Percentiles rank a stretch among this genome's conserved stretches.
phyloP scores from a whole-genome alignment of 345 rosid genomes.

The Eucalyptus grandis region DNA sequence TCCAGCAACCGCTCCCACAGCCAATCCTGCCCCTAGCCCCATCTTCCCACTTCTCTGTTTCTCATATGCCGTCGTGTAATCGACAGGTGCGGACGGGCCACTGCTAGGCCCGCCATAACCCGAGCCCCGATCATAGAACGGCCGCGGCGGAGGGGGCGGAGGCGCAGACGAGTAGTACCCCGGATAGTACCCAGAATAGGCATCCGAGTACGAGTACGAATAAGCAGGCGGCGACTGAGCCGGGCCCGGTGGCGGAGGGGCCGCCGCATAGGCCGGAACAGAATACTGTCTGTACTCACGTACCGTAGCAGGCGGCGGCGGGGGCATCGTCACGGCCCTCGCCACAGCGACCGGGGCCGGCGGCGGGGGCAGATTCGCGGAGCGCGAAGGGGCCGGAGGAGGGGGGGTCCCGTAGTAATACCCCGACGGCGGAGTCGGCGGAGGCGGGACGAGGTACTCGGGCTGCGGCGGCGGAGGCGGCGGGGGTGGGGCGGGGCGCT shows the following conservation, averaged over 20 bases:
- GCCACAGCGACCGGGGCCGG: background rate
- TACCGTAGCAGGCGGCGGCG: background rate
- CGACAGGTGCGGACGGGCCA: background rate
- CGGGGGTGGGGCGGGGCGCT: background rate
- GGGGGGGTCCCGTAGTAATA: background rate
- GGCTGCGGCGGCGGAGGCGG: background rate
- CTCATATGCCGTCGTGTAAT: background rate
- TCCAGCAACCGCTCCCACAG: conserved; percentile 81
- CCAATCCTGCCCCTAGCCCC: conserved; percentile 77
- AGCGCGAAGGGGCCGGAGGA: background rate
- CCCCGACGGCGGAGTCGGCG: background rate
- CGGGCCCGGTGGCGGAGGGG: background rate
- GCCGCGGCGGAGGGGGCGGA: background rate
- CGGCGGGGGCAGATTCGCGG: background rate
- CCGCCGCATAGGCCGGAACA: background rate
- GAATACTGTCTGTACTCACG: background rate
- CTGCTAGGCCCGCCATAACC: background rate
- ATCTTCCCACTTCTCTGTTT: conserved; percentile 54
- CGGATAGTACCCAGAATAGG: background rate
- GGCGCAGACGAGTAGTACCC: background rate
- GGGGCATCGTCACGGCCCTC: background rate
- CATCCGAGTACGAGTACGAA: background rate
- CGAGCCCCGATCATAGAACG: background rate
- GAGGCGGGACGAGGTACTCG: background rate
- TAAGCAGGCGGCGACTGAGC: background rate